phyloP scores from a whole-genome alignment of 2,329 filamentous ascomycete genomes.

The Neofusicoccum cordaticola region DNA sequence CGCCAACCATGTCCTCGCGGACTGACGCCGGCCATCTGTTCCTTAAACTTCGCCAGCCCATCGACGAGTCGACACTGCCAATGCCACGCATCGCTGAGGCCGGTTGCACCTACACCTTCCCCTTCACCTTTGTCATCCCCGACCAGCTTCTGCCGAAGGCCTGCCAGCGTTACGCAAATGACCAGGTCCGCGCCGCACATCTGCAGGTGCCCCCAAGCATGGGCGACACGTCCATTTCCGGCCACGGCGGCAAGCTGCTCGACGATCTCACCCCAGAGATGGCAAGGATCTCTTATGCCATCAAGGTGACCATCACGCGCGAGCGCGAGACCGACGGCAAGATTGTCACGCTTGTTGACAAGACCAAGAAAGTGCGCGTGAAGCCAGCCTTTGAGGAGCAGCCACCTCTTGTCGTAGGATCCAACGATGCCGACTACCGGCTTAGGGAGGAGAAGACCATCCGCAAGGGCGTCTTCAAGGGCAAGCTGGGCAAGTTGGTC shows the following conservation, averaged over 20 bases:
- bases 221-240: slow-evolving; percentile 56
- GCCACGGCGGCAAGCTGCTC: slow-evolving; percentile 48
- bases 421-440: slow-evolving; percentile 49
- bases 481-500: slow-evolving; percentile 56
- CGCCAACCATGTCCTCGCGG: slow-evolving; percentile 52
- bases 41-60: slow-evolving; percentile 60
- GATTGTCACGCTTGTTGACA: slow-evolving; percentile 47
- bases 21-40: slow-evolving; percentile 60
- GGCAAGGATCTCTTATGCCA: slow-evolving; percentile 57
- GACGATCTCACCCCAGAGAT: slow-evolving; percentile 65
- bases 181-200: slow-evolving; percentile 55
- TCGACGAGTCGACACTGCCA: slow-evolving; percentile 53
- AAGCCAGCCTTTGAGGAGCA: slow-evolving; percentile 59
- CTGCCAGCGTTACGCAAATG: slow-evolving; percentile 55
- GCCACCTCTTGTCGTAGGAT: slow-evolving; percentile 55
- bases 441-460: slow-evolving; percentile 59
- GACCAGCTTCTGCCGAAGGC: slow-evolving; percentile 57
- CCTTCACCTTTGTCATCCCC: slow-evolving; percentile 64
- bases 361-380: slow-evolving; percentile 56
- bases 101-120: slow-evolving; percentile 57
- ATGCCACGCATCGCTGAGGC: slow-evolving; percentile 53
- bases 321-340: slow-evolving; percentile 37
- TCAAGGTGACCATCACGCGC: slow-evolving; percentile 50
- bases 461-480: slow-evolving; percentile 59
- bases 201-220: slow-evolving; percentile 60